phyloP scores from a whole-genome alignment of 1,284 basidiomycete genomes.

The Malassezia dermatis region DNA sequence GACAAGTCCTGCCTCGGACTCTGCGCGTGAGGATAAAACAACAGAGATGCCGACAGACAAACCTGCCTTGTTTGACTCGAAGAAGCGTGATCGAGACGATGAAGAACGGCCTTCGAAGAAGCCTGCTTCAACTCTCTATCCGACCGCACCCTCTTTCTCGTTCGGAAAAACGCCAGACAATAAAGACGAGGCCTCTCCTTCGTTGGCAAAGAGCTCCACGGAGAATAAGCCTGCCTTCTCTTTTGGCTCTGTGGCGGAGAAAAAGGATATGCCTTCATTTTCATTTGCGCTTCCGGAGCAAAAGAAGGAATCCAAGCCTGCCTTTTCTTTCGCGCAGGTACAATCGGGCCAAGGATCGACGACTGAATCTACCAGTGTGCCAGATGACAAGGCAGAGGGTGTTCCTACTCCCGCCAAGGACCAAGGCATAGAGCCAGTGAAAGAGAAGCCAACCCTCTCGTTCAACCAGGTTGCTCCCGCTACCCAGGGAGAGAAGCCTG shows the following conservation, averaged over 20 bases:
- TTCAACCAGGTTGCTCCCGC: background rate
- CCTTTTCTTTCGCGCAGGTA: constrained; percentile 24
- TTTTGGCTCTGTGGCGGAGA: background rate
- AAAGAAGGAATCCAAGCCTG: constrained; percentile 3
- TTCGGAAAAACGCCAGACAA: constrained; percentile 20
- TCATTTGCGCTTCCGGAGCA: background rate
- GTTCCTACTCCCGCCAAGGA: background rate
- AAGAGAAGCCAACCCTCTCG: constrained; percentile 2
- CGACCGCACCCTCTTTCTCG: constrained; percentile 13
- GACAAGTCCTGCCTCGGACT: background rate
- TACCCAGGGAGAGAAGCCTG: constrained; percentile 4
- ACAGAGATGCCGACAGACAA: background rate
- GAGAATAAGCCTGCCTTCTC: constrained; percentile 6
- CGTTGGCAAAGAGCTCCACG: background rate
- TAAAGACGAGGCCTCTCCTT: background rate
- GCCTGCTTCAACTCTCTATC: background rate
- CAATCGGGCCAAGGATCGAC: background rate
- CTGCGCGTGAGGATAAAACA: background rate
- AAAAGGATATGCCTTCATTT: background rate
- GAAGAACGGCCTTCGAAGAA: constrained; percentile 6
- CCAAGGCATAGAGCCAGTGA: background rate
- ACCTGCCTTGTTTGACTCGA: constrained; percentile 11
- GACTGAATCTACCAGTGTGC: background rate
- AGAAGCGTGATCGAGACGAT: constrained; percentile 6
- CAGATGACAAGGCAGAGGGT: background rate